phyloP scores from a whole-genome alignment of 2,329 filamentous ascomycete species.

The Pseudocercospora vitis region DNA sequence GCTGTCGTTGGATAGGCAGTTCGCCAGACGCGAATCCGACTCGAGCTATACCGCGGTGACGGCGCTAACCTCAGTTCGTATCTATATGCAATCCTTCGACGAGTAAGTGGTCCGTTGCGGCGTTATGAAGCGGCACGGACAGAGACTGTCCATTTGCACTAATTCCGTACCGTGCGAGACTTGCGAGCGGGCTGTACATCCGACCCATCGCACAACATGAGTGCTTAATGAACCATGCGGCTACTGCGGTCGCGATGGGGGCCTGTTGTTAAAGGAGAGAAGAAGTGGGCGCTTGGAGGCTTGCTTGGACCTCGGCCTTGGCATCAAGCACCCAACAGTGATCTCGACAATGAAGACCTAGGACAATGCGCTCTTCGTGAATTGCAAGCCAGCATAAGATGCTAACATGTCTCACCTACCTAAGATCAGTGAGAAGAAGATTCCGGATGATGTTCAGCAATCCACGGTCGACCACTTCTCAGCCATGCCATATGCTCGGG shows the following conservation, averaged over 20 bases:
- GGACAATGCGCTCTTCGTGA: too few relatives aligned
- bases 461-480: slow-evolving; percentile 26
- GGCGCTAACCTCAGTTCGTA: slow-evolving; percentile 11
- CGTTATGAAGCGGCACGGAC: not conserved
- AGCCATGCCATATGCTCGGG: slow-evolving; percentile 16
- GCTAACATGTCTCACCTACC: not conserved
- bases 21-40: not conserved
- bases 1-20: not conserved
- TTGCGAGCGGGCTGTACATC: too few relatives aligned
- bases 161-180: too few relatives aligned
- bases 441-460: slow-evolving; percentile 10
- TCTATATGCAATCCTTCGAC: slow-evolving; percentile 6
- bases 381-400: not conserved
- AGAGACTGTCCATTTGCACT: not conserved
- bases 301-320: too few relatives aligned
- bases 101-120: not conserved
- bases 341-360: too few relatives aligned
- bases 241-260: too few relatives aligned
- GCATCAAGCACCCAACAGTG: too few relatives aligned
- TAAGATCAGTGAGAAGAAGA: not conserved
- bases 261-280: too few relatives aligned
- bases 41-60: not conserved
- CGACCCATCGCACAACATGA: too few relatives aligned
- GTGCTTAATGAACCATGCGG: too few relatives aligned
- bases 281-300: too few relatives aligned